Conservation (phyloP, 2,329 filamentous ascomycete species). For the Canariomyces notabilis region DNA sequence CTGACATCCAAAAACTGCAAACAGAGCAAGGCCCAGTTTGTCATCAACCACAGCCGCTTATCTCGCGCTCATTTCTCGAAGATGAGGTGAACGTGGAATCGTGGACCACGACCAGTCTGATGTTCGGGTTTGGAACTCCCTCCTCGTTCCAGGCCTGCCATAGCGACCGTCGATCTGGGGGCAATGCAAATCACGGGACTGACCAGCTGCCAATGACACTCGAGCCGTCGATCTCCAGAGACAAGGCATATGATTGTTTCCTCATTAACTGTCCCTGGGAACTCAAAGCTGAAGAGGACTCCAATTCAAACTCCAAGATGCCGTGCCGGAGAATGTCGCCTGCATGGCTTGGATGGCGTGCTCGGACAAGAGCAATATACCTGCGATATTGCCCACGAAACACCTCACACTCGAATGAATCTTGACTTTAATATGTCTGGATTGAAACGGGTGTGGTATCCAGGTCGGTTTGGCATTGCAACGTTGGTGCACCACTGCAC, state of each 20-base stretch:
- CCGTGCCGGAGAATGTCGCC: too few relatives aligned
- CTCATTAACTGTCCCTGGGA: too few relatives aligned
- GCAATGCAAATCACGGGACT: neutral
- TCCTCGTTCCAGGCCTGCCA: neutral
- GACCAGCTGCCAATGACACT: neutral
- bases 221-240: too few relatives aligned
- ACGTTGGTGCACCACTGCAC: neutral
- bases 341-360: too few relatives aligned
- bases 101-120: slow-evolving; percentile 1
- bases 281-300: too few relatives aligned
- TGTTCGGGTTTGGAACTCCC: slow-evolving; percentile 1
- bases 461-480: neutral
- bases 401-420: neutral
- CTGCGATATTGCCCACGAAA: neutral
- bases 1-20: neutral
- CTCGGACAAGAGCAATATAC: too few relatives aligned
- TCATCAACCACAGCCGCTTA: too few relatives aligned
- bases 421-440: neutral
- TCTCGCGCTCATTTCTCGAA: too few relatives aligned
- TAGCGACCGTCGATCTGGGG: neutral
- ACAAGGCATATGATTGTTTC: too few relatives aligned
- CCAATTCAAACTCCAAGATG: too few relatives aligned
- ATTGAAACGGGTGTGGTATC: neutral
- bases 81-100: neutral
- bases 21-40: neutral